Conservation (phyloP, 2,329 filamentous ascomycete species). For the Pestalotiopsis sp. region DNA sequence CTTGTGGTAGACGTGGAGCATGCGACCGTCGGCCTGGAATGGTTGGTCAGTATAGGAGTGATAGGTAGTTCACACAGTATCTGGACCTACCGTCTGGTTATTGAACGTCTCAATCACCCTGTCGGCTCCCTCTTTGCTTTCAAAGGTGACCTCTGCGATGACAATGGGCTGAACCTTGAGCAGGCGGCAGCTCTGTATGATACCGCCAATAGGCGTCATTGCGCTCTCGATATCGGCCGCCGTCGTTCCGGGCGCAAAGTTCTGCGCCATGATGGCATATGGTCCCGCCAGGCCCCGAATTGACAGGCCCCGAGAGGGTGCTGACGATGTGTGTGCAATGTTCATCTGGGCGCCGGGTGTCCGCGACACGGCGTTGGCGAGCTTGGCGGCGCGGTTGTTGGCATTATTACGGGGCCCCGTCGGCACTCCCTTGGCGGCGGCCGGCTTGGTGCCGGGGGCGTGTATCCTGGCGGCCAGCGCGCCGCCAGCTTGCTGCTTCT, state of each 20-base stretch:
- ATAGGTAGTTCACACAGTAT: background rate
- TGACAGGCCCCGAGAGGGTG: constrained; percentile 55
- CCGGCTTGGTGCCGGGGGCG: constrained; percentile 36
- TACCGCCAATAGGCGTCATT: constrained; percentile 74
- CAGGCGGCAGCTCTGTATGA: constrained; percentile 68
- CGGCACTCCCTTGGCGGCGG: constrained; percentile 17
- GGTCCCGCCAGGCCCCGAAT: constrained; percentile 77
- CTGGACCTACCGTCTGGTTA: constrained; percentile 67
- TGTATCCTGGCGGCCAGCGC: constrained; percentile 53
- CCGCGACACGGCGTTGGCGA: constrained; percentile 45
- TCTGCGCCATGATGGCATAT: constrained; percentile 74
- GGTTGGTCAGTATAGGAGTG: constrained; percentile 4
- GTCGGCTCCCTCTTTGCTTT: constrained; percentile 72
- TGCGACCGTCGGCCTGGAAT: constrained; percentile 69
- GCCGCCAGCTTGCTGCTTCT: constrained; percentile 28
- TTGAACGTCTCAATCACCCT: constrained; percentile 77
- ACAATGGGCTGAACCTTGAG: constrained; percentile 71
- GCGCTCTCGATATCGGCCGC: constrained; percentile 83
- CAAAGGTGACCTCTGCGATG: constrained; percentile 77
- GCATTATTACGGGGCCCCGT: constrained; percentile 26
- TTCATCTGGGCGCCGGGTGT: constrained; percentile 23
- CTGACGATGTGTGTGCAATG: constrained; percentile 35
- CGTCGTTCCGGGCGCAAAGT: constrained; percentile 81
- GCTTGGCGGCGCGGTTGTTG: constrained; percentile 39
- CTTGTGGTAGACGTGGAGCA: constrained; percentile 75